Evolutionary conservation across 1,284 basidiomycete genomes (phyloP), one percentile per base, ranked within the genome.

Genomic region (Mycena sp.): DNA sequence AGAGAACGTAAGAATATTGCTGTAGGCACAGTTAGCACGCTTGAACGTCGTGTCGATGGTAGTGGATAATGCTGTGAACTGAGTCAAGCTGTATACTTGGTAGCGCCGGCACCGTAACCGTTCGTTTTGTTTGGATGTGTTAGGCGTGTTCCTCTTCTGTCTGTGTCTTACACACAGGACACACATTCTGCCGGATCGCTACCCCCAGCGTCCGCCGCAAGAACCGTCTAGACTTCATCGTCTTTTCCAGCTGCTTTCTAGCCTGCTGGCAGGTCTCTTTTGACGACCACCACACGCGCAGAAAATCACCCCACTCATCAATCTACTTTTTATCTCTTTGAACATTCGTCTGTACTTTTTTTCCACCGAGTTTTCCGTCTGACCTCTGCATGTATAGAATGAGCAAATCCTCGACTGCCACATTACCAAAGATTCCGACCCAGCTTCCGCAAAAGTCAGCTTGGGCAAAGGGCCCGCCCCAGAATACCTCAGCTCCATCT

Each of bases 241-340:
- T 61, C 58, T 65, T 58, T 64, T 61, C 62, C 65, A 67, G 65
- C 65, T 59, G 65, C 65, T 64, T 85, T 84, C 81, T 85, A 84
- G 87, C 90, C 91, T 92, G 91, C 91, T 91, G 91, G 91, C 90
- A 92, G 90, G 90, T 92, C 90, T 86, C 84, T 86, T 84, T 86
- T 90, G 84, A 90, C 88, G 89, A 90, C 90, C 86, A 69, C 85
- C 82, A 81, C 85, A 81, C 87, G 81, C 86, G 82, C 86, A 81
- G 83, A 77, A 83, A 80, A 77, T 73, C 74, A 74, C 74, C 69
- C 70, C 69, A 72, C 71, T 72, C 71, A 71, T 38, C 70, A 63
- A 74, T 70, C 69, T 65, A 70, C 64, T 77, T 75, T 78, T 78
- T 79, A 78, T 70, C 69, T 72, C 67, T 69, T 68, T 75, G 69